These are phyloP conservation scores for Hygrocybe coccinea DNA, from an alignment of 768 basidiomycete species.

Conservation along the genomic window DNA sequence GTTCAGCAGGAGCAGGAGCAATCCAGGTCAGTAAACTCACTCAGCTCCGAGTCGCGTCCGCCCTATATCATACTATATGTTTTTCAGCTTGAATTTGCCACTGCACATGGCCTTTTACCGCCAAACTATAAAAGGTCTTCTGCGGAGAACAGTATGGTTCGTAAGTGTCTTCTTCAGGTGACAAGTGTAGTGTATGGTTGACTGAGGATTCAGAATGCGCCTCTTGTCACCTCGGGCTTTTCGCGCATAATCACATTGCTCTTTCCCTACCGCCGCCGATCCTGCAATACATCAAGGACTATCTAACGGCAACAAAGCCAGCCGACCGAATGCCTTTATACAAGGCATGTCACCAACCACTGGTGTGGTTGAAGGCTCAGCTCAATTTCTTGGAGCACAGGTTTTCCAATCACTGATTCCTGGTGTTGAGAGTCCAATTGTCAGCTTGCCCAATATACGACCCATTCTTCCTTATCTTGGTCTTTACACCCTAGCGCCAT, in stretches of 20 bases:
- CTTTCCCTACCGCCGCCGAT: not conserved
- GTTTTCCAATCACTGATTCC: too few species aligned
- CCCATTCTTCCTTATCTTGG: not conserved
- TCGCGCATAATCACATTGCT: not conserved
- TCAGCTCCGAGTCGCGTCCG: too few species aligned
- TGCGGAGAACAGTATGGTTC: too few species aligned
- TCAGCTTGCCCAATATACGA: not conserved
- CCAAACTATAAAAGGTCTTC: too few species aligned
- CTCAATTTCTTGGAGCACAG: not conserved
- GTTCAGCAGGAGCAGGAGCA: too few species aligned
- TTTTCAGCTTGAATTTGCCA: too few species aligned
- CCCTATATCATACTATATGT: too few species aligned
- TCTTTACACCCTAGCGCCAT: not conserved
- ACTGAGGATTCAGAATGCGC: not conserved
- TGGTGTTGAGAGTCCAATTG: too few species aligned
- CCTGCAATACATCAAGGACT: not conserved
- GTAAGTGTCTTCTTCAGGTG: too few species aligned
- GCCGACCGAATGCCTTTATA: not conserved
- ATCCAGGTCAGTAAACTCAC: too few species aligned
- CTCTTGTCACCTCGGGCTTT: not conserved
- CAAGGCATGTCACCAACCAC: not conserved
- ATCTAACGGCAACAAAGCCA: not conserved
- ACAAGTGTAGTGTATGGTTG: too few species aligned
- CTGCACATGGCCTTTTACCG: too few species aligned
- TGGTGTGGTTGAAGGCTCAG: not conserved